Evolutionary conservation across 352 stramenopile species (phyloP).

Genomic region (Globisporangium acanthophoron): DNA sequence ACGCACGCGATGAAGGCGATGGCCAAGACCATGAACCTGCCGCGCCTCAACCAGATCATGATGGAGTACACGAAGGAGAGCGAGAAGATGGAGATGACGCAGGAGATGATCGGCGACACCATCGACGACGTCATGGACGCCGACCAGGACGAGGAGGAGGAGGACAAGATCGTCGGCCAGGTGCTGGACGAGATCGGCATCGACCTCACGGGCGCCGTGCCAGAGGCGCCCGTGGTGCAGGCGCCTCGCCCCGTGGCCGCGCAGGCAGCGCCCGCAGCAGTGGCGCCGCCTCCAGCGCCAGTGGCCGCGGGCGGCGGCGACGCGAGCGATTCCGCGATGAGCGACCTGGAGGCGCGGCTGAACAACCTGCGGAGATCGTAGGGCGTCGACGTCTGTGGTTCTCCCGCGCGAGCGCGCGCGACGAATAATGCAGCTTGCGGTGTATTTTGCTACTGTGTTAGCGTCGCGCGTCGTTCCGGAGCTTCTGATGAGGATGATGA

Average conservation of each 20-base stretch:
- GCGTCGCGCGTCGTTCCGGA: neutral
- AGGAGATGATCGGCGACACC: conserved; percentile 97
- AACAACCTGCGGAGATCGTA: conserved; percentile 93
- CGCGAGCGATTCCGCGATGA: conserved; percentile 82
- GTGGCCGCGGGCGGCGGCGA: conserved; percentile 49
- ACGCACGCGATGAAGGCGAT: conserved; percentile 80
- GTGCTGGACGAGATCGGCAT: conserved; percentile 98
- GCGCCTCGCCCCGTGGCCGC: conserved; percentile 30
- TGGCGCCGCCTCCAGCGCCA: conserved; percentile 31
- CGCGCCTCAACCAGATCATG: conserved; percentile 97
- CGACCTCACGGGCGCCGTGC: conserved; percentile 89
- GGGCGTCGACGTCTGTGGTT: neutral
- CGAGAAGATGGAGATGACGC: conserved; percentile 96
- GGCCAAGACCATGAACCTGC: conserved; percentile 96
- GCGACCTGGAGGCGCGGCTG: conserved; percentile 94
- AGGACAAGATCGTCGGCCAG: conserved; percentile 95
- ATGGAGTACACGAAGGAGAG: conserved; percentile 98
- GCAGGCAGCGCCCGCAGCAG: conserved; percentile 40
- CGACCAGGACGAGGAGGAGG: conserved; percentile 94
- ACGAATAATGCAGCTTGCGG: conserved; percentile 4
- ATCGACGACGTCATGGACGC: conserved; percentile 96
- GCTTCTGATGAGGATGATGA: too few relatives aligned
- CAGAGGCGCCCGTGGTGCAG: conserved; percentile 77
- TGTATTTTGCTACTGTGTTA: conserved; percentile 2
- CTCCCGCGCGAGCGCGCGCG: neutral